Evolutionary conservation across 257 asterid genomes (phyloP).

Genomic region (Fraxinus excelsior): DNA sequence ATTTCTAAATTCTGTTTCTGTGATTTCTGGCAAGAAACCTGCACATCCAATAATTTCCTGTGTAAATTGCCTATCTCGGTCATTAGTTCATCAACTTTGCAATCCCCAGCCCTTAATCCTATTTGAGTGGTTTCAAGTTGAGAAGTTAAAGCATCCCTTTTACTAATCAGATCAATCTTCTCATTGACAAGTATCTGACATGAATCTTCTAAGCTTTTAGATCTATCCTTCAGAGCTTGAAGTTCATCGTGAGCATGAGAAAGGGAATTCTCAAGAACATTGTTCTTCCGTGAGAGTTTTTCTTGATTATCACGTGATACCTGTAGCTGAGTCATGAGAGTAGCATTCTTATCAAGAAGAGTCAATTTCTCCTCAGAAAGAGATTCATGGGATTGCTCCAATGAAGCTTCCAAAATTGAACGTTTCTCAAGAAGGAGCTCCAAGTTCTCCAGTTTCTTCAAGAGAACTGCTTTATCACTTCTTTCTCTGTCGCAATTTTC

Average conservation of each 20-base stretch:
- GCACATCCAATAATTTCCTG: conserved; percentile 40
- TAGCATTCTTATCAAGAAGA: conserved; percentile 63
- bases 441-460: conserved; percentile 61
- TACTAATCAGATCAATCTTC: conserved; percentile 60
- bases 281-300: conserved; percentile 60
- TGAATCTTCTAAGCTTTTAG: conserved; percentile 74
- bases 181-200: conserved; percentile 68
- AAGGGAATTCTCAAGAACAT: conserved; percentile 63
- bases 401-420: conserved; percentile 72
- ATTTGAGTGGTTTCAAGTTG: conserved; percentile 51
- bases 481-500: conserved; percentile 59
- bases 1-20: conserved; percentile 45
- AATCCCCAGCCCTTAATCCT: conserved; percentile 54
- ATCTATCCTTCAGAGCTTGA: conserved; percentile 60
- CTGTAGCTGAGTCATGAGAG: conserved; percentile 54
- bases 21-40: conserved; percentile 43
- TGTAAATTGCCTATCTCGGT: conserved; percentile 47
- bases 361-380: conserved; percentile 66
- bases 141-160: conserved; percentile 58
- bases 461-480: conserved; percentile 63
- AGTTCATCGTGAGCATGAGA: conserved; percentile 65
- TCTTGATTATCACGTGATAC: conserved; percentile 62
- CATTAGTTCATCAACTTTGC: conserved; percentile 45
- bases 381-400: conserved; percentile 68
- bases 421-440: conserved; percentile 85